A percentile compares a stretch with the other conserved stretches of the same genome.
These are phyloP conservation scores for Chalciporus chontae DNA, from an alignment of 768 basidiomycete genomes.

Conservation along the genomic window DNA sequence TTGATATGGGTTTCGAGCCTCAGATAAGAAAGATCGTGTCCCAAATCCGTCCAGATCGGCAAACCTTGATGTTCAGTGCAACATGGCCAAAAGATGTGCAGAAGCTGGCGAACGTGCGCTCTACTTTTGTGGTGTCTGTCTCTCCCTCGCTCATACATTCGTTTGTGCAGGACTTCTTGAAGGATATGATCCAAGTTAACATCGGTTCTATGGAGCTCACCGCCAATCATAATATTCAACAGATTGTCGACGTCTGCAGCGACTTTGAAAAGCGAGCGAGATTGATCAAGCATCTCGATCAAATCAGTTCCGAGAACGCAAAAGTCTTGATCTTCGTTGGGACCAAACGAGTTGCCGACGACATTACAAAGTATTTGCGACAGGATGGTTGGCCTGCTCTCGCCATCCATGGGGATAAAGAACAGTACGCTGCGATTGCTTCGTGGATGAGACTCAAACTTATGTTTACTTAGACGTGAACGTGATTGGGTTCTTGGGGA, in stretches of 20 bases:
- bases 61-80: constrained; percentile 98
- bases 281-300: constrained; percentile 94
- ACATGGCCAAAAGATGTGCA: constrained; percentile 99
- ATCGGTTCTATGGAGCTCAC: constrained; percentile 98
- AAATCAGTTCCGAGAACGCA: constrained; percentile 94
- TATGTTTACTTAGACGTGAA: constrained; percentile 63
- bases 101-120: constrained; percentile 80
- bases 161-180: constrained; percentile 75
- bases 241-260: constrained; percentile 94
- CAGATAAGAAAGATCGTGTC: constrained; percentile 98
- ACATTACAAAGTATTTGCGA: constrained; percentile 95
- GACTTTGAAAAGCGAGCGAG: constrained; percentile 97
- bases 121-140: neutral
- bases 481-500: constrained; percentile 99
- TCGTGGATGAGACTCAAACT: neutral
- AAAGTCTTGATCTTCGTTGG: constrained; percentile 99
- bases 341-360: constrained; percentile 97
- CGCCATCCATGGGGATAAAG: constrained; percentile 99
- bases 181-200: constrained; percentile 97
- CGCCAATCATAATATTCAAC: constrained; percentile 96
- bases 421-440: constrained; percentile 62
- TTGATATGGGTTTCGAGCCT: constrained; percentile 99
- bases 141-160: neutral
- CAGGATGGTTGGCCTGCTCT: constrained; percentile 99
- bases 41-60: constrained; percentile 97